A percentile compares a stretch with the other conserved stretches of the same genome.
Evolutionary conservation across 2,329 filamentous ascomycete species (phyloP).

Genomic region (Aureobasidium sp.): DNA sequence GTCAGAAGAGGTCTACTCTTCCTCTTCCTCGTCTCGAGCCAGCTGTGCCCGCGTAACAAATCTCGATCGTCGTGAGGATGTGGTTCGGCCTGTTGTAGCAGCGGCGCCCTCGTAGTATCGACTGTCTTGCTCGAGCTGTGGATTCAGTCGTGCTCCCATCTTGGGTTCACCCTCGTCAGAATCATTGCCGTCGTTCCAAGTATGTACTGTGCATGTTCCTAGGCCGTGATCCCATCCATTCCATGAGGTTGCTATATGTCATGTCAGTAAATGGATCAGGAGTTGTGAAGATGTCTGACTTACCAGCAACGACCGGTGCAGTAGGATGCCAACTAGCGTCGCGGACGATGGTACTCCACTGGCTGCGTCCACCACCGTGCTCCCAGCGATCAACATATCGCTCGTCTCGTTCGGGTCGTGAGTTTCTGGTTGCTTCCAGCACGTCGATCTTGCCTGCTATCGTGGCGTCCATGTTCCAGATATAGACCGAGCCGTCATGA

Average conservation of each 20-base stretch:
- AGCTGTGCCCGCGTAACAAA: background rate
- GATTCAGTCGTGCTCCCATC: constrained; percentile 54
- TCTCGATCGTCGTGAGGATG: background rate
- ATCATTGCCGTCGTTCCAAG: constrained; percentile 56
- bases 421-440: constrained; percentile 56
- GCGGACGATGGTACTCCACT: constrained; percentile 71
- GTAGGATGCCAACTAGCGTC: constrained; percentile 89
- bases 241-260: constrained; percentile 62
- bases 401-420: constrained; percentile 48
- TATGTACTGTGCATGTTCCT: constrained; percentile 71
- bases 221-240: constrained; percentile 66
- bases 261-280: constrained; percentile 2
- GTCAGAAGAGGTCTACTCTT: constrained; percentile 16
- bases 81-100: background rate
- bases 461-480: constrained; percentile 92
- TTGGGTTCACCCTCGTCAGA: constrained; percentile 53
- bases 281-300: constrained; percentile 21
- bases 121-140: constrained; percentile 44
- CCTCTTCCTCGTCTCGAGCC: constrained; percentile 16
- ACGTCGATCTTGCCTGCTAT: constrained; percentile 73
- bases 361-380: constrained; percentile 45
- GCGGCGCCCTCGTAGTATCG: constrained; percentile 31
- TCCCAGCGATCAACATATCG: constrained; percentile 49
- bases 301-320: constrained; percentile 67
- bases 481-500: constrained; percentile 78